phyloP scores from a whole-genome alignment of 23 red algal genomes.

The Gracilaria gracilis region DNA sequence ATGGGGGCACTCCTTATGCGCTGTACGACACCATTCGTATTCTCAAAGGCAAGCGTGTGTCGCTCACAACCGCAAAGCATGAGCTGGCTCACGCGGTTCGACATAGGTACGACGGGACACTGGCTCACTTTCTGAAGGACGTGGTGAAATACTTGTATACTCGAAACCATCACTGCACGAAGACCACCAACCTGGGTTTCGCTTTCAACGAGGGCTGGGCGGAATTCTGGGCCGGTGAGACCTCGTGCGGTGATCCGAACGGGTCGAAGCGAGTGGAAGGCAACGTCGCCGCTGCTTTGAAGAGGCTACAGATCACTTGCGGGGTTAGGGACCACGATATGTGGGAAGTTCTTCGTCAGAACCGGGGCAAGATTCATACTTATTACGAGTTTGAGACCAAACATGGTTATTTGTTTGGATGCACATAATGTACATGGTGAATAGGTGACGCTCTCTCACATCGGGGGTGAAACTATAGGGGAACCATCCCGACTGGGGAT shows the following conservation, averaged over 20 bases:
- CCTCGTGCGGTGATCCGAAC: neutral
- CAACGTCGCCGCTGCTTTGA: constrained; percentile 25
- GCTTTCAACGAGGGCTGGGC: constrained; percentile 46
- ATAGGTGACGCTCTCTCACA: too few species aligned
- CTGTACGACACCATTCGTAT: constrained; percentile 22
- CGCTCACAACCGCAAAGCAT: constrained; percentile 1
- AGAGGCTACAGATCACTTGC: neutral
- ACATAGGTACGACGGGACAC: constrained; percentile 25
- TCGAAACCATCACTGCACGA: constrained; percentile 11
- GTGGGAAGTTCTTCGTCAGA: constrained; percentile 39
- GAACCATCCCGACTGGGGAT: too few species aligned
- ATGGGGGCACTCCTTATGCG: constrained; percentile 6
- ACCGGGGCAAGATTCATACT: constrained; percentile 16
- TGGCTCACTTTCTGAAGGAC: constrained; percentile 17
- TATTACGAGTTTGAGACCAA: neutral
- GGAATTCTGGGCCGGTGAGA: constrained; percentile 19
- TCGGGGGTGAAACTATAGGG: too few species aligned
- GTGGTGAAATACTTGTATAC: constrained; percentile 26
- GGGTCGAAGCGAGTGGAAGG: constrained; percentile 25
- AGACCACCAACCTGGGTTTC: constrained; percentile 15
- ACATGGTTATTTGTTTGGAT: neutral
- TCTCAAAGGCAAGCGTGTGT: neutral
- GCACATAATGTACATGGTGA: neutral
- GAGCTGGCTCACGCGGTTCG: constrained; percentile 46
- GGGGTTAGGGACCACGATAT: constrained; percentile 15